Conservation (phyloP, 805 yeast species). For the Candida silvatica region DNA sequence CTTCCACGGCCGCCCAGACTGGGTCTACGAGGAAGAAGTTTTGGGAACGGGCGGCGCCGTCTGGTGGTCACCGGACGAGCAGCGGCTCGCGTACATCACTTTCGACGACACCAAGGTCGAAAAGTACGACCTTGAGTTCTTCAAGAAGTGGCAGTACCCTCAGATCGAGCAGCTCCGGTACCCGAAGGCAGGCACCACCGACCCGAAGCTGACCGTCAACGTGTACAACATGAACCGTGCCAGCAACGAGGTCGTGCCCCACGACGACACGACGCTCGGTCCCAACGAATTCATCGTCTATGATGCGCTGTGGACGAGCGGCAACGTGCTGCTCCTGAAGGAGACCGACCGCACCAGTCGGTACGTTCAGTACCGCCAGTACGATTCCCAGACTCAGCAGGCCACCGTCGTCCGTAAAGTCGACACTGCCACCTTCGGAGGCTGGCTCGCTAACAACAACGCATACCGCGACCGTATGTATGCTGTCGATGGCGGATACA, state of each 20-base stretch:
- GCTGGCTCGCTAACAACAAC: conserved; percentile 36
- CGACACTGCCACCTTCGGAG: conserved; percentile 37
- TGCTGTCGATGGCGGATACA: conserved; percentile 46
- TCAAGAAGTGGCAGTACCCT: conserved; percentile 40
- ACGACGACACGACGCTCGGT: conserved; percentile 25
- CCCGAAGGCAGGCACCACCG: conserved; percentile 64
- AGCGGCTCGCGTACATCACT: conserved; percentile 43
- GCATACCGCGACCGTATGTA: conserved; percentile 19
- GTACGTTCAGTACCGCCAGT: conserved; percentile 39
- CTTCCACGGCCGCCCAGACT: conserved; percentile 67
- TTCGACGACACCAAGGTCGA: conserved; percentile 56
- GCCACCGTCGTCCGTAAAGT: conserved; percentile 34
- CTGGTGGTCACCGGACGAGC: conserved; percentile 70
- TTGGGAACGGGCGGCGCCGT: conserved; percentile 46
- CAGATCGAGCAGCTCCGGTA: conserved; percentile 39
- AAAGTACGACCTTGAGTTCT: conserved; percentile 42
- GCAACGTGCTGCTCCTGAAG: conserved; percentile 41
- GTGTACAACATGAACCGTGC: conserved; percentile 29
- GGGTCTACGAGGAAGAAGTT: conserved; percentile 84
- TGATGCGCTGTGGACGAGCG: conserved; percentile 48
- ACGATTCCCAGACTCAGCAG: conserved; percentile 21
- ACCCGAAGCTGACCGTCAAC: conserved; percentile 45
- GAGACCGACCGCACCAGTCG: conserved; percentile 58
- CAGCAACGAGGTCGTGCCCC: conserved; percentile 15
- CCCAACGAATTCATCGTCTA: conserved; percentile 45